Conservation (phyloP, 1,139 yeast genomes). For the Hansenula sp. region DNA sequence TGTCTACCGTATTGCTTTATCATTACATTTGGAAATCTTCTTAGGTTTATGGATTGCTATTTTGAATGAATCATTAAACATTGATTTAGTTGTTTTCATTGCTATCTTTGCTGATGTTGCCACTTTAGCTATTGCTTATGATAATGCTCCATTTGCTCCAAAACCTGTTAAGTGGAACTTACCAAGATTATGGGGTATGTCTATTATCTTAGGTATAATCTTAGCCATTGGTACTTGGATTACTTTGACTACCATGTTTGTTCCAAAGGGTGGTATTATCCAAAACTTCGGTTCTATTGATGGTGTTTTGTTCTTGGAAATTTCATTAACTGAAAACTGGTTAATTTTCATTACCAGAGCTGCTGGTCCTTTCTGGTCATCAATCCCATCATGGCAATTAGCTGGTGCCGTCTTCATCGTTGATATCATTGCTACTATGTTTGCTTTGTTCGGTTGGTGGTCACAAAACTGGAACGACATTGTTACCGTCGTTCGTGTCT, state of each 20-base stretch:
- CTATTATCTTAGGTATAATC: conserved; percentile 74
- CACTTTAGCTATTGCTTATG: conserved; percentile 92
- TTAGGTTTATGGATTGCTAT: conserved; percentile 94
- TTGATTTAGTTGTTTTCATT: conserved; percentile 87
- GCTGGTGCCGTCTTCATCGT: conserved; percentile 88
- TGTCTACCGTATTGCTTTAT: conserved; percentile 93
- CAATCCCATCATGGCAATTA: conserved; percentile 91
- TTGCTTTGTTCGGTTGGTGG: conserved; percentile 96
- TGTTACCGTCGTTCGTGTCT: conserved; percentile 89
- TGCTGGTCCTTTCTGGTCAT: conserved; percentile 94
- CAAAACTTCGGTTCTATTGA: conserved; percentile 93
- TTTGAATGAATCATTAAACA: conserved; percentile 76
- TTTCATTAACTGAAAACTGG: conserved; percentile 94
- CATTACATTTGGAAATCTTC: conserved; percentile 89
- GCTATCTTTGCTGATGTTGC: conserved; percentile 96
- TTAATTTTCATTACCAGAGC: conserved; percentile 94
- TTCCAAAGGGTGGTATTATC: conserved; percentile 83
- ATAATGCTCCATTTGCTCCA: conserved; percentile 97
- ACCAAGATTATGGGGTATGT: conserved; percentile 97
- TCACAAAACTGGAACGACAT: conserved; percentile 97
- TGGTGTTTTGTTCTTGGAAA: conserved; percentile 89
- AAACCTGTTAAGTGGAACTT: conserved; percentile 98
- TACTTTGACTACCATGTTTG: conserved; percentile 86
- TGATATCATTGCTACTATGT: conserved; percentile 86
- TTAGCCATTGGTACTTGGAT: conserved; percentile 92